Evolutionary conservation across 2,329 filamentous ascomycete genomes (phyloP).

Genomic region (Capronia epimyces): DNA sequence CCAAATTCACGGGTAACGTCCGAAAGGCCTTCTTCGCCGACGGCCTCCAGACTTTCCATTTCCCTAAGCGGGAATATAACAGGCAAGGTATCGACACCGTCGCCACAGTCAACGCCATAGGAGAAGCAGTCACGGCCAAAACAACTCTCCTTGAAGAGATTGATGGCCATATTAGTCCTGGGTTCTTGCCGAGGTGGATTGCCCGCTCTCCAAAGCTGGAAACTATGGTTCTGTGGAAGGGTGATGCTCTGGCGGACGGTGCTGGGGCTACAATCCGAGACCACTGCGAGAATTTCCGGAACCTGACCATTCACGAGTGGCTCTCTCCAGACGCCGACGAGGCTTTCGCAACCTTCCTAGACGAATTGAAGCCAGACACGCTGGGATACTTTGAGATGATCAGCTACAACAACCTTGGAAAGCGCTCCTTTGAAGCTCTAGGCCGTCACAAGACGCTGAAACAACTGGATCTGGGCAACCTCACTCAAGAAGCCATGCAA

Average conservation of each 20-base stretch:
- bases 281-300: slow-evolving; percentile 57
- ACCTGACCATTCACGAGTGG: slow-evolving; percentile 55
- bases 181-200: slow-evolving; percentile 50
- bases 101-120: slow-evolving; percentile 37
- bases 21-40: slow-evolving; percentile 51
- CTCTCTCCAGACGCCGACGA: slow-evolving; percentile 47
- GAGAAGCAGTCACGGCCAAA: slow-evolving; percentile 42
- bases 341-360: slow-evolving; percentile 55
- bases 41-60: slow-evolving; percentile 34
- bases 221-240: slow-evolving; percentile 57
- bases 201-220: slow-evolving; percentile 54
- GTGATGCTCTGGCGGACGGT: slow-evolving; percentile 53
- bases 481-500: slow-evolving; percentile 46
- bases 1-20: slow-evolving; percentile 55
- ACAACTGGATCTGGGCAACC: slow-evolving; percentile 46
- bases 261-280: slow-evolving; percentile 51
- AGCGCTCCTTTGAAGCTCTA: slow-evolving; percentile 51
- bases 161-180: slow-evolving; percentile 42
- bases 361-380: slow-evolving; percentile 51
- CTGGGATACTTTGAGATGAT: slow-evolving; percentile 56
- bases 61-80: slow-evolving; percentile 21
- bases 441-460: slow-evolving; percentile 49
- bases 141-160: slow-evolving; percentile 55
- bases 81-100: slow-evolving; percentile 21
- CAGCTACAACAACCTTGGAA: slow-evolving; percentile 51